Percentiles rank a stretch among this genome's conserved stretches.
These are phyloP conservation scores for Diplodia intermedia DNA, from an alignment of 2,329 filamentous ascomycete species.

Conservation along the genomic window DNA sequence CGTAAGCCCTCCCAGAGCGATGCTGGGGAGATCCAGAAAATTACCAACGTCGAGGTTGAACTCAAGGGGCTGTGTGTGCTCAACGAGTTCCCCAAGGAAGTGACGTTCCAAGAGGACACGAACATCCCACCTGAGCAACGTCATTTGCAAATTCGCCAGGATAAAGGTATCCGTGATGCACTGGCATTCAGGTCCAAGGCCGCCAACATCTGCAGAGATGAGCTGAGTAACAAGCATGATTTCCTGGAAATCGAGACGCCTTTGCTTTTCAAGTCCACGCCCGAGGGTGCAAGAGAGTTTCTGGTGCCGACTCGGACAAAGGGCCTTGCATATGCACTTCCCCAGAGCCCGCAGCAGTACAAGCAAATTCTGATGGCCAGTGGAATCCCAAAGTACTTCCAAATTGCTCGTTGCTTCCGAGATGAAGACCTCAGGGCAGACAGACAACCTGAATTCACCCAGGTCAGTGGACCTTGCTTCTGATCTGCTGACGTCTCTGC, in stretches of 20 bases:
- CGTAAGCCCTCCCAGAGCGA: conserved; percentile 48
- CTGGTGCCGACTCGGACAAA: conserved; percentile 82
- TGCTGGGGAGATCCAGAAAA: conserved; percentile 42
- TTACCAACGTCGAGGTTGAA: conserved; percentile 63
- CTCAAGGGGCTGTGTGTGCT: conserved; percentile 70
- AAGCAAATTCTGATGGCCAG: conserved; percentile 97
- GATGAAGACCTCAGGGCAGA: conserved; percentile 94
- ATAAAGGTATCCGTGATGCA: conserved; percentile 69
- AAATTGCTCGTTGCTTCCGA: conserved; percentile 92
- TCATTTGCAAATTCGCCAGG: conserved; percentile 84
- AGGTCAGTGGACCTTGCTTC: conserved; percentile 59
- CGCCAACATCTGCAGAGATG: conserved; percentile 59
- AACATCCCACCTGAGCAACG: conserved; percentile 76
- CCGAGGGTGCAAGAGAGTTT: conserved; percentile 94
- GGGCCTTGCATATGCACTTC: conserved; percentile 85
- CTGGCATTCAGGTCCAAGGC: conserved; percentile 73
- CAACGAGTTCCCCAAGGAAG: conserved; percentile 75
- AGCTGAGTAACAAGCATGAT: conserved; percentile 60
- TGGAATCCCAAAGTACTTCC: conserved; percentile 82
- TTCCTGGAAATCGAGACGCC: conserved; percentile 91
- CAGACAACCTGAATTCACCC: conserved; percentile 94
- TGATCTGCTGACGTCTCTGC: neutral
- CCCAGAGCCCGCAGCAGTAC: conserved; percentile 97
- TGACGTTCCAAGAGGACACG: conserved; percentile 77
- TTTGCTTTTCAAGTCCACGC: conserved; percentile 94